Base-by-base conservation (phyloP, 192 early-diverging fungal species). In the Rhizophagus prolifer region DNA sequence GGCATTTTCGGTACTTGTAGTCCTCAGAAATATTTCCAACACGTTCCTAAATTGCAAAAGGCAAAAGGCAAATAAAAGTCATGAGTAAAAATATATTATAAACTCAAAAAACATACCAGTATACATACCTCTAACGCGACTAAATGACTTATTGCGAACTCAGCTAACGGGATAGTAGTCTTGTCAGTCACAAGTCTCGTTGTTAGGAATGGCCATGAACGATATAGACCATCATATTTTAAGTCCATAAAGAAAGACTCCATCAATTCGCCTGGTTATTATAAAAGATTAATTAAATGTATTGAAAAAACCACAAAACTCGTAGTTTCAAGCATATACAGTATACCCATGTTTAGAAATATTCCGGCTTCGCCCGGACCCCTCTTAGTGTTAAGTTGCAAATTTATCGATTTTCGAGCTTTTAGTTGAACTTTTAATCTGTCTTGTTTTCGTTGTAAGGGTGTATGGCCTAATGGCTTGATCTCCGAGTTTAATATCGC, bases 261-360 rank as follows among this genome's bases (percentile, higher is more conserved):
- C 65, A 77, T 77, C 65, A 26, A 77, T 16, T 65, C 75, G 16
- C 44, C 65, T 77, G n/a, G 26, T 77, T 69, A 77, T 65, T 44
- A 50, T 25, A 69, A 71, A 76, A 76, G n/a, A n/a, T n/a, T n/a
- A n/a, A n/a, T n/a, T n/a, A n/a, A n/a, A n/a, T n/a, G n/a, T n/a
- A n/a, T n/a, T n/a, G n/a, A n/a, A n/a, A n/a, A n/a, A n/a, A n/a
- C n/a, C n/a, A n/a, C n/a, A n/a, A n/a, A n/a, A n/a, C n/a, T n/a
- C n/a, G n/a, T n/a, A n/a, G n/a, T n/a, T n/a, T n/a, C n/a, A n/a
- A n/a, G n/a, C n/a, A n/a, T n/a, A n/a, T n/a, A n/a, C n/a, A n/a
- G 59, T 46, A 60, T 78, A 78, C 77, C 77, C 13, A 78, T 60
- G 28, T 78, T 78, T 62, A 61, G 28, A 64, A 78, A 78, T 36